phyloP scores from a whole-genome alignment of 1,284 basidiomycete species.

The Marasmius oreades region DNA sequence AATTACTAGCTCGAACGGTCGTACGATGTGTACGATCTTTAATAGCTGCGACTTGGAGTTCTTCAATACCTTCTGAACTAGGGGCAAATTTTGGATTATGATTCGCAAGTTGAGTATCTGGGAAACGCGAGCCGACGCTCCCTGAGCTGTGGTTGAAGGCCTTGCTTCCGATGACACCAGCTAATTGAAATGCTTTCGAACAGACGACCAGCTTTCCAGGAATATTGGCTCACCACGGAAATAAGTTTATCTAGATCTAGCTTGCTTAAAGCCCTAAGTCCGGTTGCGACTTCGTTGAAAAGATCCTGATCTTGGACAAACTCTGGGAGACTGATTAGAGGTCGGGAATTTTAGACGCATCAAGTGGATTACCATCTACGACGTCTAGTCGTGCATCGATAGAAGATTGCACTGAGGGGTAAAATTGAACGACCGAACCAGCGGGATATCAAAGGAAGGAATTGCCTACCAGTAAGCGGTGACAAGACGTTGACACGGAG shows the following conservation, averaged over 20 bases:
- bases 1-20: slow-evolving; percentile 8
- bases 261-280: slow-evolving; percentile 69
- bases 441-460: background rate
- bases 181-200: slow-evolving; percentile 29
- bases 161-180: slow-evolving; percentile 61
- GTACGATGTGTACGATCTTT: slow-evolving; percentile 56
- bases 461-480: slow-evolving; percentile 65
- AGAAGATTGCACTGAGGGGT: slow-evolving; percentile 47
- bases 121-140: slow-evolving; percentile 65
- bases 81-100: slow-evolving; percentile 62
- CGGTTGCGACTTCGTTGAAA: slow-evolving; percentile 66
- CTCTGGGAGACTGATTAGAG: slow-evolving; percentile 40
- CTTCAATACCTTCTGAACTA: slow-evolving; percentile 56
- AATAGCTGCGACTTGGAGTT: slow-evolving; percentile 60
- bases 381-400: slow-evolving; percentile 83
- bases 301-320: slow-evolving; percentile 72
- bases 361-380: slow-evolving; percentile 60
- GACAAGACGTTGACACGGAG: slow-evolving; percentile 81
- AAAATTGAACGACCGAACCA: background rate
- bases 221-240: slow-evolving; percentile 48
- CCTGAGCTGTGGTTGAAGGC: slow-evolving; percentile 48
- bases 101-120: slow-evolving; percentile 77
- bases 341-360: background rate
- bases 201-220: background rate
- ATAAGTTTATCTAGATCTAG: slow-evolving; percentile 89